Evolutionary conservation across 345 rosid species (phyloP), one percentile per base, ranked within the genome.

Genomic region (Brassica juncea): DNA sequence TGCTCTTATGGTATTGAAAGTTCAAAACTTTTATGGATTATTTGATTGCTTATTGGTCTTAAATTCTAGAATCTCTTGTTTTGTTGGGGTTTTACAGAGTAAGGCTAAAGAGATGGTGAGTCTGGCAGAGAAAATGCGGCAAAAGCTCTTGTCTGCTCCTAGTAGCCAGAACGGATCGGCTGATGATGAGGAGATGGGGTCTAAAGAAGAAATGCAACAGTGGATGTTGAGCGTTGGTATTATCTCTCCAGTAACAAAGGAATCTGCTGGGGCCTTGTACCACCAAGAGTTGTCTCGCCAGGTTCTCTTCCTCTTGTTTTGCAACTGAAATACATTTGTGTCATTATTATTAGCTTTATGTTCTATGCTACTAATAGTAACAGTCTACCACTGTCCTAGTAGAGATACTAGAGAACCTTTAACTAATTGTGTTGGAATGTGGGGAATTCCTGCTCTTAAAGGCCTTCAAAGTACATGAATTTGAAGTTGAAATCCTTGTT

Each of bases 221-320:
- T 91, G 91, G 94, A 82, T 95, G 87, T 78, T 93, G 87, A 95
- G 99, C 71, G 92, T 93, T 82, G 99, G 99, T 85, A 93, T 93
- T 82, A 83, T 91, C 80, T 93, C 99, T 25, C 99, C 98, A 0
- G 99, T 93, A 57, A 95, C 99, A 42, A 89, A 91, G 74, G 99
- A 93, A 75, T 89, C 98, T 71, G 99, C 99, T 0, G 98, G 98
- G 39, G 99, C 98, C 8, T 80, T 93, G 80, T 93, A 95, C 75
- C 96, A 93, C 75, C 98, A 93, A 81, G 97, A 93, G 71, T 75
- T 91, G 79, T 88, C 98, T 3, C 93, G 97, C 76, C 99, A 91
- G 99, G 99, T 95, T 82, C 76, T 66, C 57, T 37, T 74, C 68
- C 70, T 69, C 70, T 61, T 31, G 10, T 37, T 67, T 59, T 78